Evolutionary conservation across 1,284 basidiomycete genomes (phyloP).

Genomic region (Cutaneotrichosporon arboriforme): DNA sequence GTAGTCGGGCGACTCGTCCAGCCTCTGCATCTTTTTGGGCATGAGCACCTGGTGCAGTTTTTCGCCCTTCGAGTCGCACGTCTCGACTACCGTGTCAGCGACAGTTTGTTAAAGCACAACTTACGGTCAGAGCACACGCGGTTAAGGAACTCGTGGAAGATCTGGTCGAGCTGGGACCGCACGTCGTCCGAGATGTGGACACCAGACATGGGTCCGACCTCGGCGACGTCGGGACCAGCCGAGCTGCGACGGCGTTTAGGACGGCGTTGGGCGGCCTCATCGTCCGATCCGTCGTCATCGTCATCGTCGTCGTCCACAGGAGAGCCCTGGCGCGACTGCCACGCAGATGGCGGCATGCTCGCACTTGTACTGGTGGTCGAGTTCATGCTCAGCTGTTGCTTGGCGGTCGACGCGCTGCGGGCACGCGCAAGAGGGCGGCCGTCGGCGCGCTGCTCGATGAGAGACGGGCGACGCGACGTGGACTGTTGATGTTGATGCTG

Average conservation of each 20-base stretch:
- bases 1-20: slow-evolving; percentile 94
- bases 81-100: slow-evolving; percentile 62
- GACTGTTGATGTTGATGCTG: slow-evolving; percentile 9
- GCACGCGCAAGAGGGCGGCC: slow-evolving; percentile 37
- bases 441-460: slow-evolving; percentile 30
- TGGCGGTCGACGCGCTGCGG: slow-evolving; percentile 36
- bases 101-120: slow-evolving; percentile 31
- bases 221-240: slow-evolving; percentile 18
- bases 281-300: slow-evolving; percentile 35
- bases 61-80: slow-evolving; percentile 89
- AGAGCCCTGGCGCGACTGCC: slow-evolving; percentile 37
- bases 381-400: slow-evolving; percentile 12
- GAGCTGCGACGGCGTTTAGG: slow-evolving; percentile 39
- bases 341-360: slow-evolving; percentile 39
- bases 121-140: slow-evolving; percentile 83
- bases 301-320: slow-evolving; percentile 35
- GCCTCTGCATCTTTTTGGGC: slow-evolving; percentile 95
- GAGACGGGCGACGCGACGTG: slow-evolving; percentile 13
- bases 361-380: slow-evolving; percentile 15
- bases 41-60: slow-evolving; percentile 97
- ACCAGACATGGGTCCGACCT: slow-evolving; percentile 15
- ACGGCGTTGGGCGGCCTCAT: slow-evolving; percentile 36
- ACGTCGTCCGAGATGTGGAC: slow-evolving; percentile 58
- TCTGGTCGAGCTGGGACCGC: slow-evolving; percentile 71
- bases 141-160: slow-evolving; percentile 88